These are phyloP conservation scores for Huntiella bhutanensis DNA, from an alignment of 2,329 filamentous ascomycete genomes.

Conservation along the genomic window DNA sequence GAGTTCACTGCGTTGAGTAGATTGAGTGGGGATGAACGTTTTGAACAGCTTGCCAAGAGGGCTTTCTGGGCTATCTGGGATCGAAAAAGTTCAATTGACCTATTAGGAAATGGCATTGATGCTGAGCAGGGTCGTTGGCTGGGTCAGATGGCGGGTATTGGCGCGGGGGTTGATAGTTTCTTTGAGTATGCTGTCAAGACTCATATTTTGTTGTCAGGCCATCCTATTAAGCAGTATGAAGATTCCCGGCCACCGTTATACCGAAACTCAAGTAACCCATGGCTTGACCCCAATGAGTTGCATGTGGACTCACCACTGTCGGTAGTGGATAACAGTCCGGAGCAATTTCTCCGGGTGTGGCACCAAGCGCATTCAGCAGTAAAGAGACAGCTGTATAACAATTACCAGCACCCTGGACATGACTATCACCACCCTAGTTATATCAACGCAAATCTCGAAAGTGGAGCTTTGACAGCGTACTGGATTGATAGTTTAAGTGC, in stretches of 20 bases:
- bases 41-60: slow-evolving; percentile 73
- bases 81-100: slow-evolving; percentile 61
- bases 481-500: slow-evolving; percentile 96
- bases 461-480: slow-evolving; percentile 70
- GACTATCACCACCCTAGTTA: slow-evolving; percentile 73
- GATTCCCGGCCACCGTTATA: slow-evolving; percentile 21
- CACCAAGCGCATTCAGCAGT: slow-evolving; percentile 71
- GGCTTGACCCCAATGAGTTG: slow-evolving; percentile 46
- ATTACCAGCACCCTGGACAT: slow-evolving; percentile 16
- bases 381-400: slow-evolving; percentile 75
- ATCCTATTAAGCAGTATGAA: slow-evolving; percentile 33
- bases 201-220: slow-evolving; percentile 71
- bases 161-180: slow-evolving; percentile 92
- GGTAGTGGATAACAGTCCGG: slow-evolving; percentile 49
- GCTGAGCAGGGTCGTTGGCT: slow-evolving; percentile 84
- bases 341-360: slow-evolving; percentile 68
- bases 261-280: slow-evolving; percentile 20
- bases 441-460: slow-evolving; percentile 72
- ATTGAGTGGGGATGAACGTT: slow-evolving; percentile 69
- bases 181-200: slow-evolving; percentile 97
- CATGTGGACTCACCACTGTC: slow-evolving; percentile 34
- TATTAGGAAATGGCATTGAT: slow-evolving; percentile 84
- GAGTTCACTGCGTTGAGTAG: slow-evolving; percentile 85
- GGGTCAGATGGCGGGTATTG: slow-evolving; percentile 76
- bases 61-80: slow-evolving; percentile 98